Evolutionary conservation across 2,329 filamentous ascomycete genomes (phyloP).

Genomic region (Microsporum audouinii): DNA sequence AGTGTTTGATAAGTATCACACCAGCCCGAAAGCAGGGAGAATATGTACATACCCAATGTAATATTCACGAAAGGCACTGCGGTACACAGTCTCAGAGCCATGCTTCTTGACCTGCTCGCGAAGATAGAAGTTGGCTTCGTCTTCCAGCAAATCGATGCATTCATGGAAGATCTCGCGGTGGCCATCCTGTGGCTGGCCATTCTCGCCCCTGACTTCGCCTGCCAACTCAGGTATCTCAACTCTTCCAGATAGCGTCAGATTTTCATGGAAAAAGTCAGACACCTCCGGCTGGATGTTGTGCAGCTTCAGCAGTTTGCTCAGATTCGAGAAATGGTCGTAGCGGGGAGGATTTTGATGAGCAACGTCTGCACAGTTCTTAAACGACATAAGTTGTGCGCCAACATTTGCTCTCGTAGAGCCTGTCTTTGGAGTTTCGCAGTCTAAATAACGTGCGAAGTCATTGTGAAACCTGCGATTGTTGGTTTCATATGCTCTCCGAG

Average conservation of each 20-base stretch:
- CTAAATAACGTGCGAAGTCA: neutral
- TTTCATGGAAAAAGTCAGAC: neutral
- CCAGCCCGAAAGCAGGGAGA: neutral
- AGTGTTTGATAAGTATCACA: neutral
- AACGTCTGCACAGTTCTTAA: neutral
- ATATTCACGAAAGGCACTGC: conserved; percentile 20
- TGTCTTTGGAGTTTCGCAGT: neutral
- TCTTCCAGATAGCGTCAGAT: neutral
- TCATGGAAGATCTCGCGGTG: neutral
- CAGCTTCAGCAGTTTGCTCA: neutral
- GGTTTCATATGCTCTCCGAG: neutral
- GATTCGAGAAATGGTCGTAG: neutral
- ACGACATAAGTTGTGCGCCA: neutral
- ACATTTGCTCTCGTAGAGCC: neutral
- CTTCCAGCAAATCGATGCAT: conserved; percentile 7
- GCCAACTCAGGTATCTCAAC: neutral
- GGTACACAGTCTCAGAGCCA: conserved; percentile 18
- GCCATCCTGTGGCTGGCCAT: neutral
- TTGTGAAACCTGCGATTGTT: neutral
- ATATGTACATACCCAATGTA: conserved; percentile 19
- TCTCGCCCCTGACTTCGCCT: neutral
- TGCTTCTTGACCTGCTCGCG: conserved; percentile 14
- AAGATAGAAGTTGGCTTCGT: conserved; percentile 18
- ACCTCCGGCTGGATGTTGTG: neutral
- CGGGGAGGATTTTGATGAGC: too few relatives aligned